These are phyloP conservation scores for Fistulinella staudtii DNA, from an alignment of 1,284 basidiomycete genomes.

Conservation along the genomic window DNA sequence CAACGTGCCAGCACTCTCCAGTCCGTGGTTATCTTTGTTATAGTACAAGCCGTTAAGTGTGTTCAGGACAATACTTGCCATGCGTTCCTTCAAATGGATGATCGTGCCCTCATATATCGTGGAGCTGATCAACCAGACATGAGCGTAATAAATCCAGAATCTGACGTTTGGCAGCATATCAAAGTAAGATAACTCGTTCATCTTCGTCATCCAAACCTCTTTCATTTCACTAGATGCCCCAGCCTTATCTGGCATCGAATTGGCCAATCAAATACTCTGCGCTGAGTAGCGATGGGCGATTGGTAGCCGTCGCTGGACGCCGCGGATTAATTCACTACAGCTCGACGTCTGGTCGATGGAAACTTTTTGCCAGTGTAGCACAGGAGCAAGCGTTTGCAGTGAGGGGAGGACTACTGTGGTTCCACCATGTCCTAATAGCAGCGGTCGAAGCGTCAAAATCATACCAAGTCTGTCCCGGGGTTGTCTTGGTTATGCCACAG, in stretches of 20 bases:
- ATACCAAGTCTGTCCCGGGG: constrained; percentile 66
- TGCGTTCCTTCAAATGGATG: constrained; percentile 94
- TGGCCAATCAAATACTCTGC: constrained; percentile 96
- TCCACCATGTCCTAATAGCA: constrained; percentile 91
- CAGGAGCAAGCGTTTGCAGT: constrained; percentile 91
- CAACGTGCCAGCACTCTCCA: constrained; percentile 88
- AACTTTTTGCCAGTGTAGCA: constrained; percentile 77
- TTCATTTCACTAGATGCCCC: constrained; percentile 63
- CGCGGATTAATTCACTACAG: constrained; percentile 94
- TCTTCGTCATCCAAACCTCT: not conserved
- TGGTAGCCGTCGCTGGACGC: constrained; percentile 92
- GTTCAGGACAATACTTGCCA: constrained; percentile 87
- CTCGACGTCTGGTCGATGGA: constrained; percentile 92
- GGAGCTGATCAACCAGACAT: constrained; percentile 97
- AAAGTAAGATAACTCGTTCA: constrained; percentile 48
- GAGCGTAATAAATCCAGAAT: constrained; percentile 98
- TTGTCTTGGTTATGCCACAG: not conserved
- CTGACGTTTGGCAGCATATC: constrained; percentile 96
- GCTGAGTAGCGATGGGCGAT: constrained; percentile 85
- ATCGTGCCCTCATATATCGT: constrained; percentile 91
- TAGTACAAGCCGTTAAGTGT: constrained; percentile 6
- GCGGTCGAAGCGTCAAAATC: constrained; percentile 81
- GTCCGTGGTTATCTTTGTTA: constrained; percentile 39
- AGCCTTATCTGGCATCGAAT: constrained; percentile 83
- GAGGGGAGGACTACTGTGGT: constrained; percentile 93